These are phyloP conservation scores for Rhytidhysteron rufulum DNA, from an alignment of 2,329 filamentous ascomycete genomes.

Conservation along the genomic window DNA sequence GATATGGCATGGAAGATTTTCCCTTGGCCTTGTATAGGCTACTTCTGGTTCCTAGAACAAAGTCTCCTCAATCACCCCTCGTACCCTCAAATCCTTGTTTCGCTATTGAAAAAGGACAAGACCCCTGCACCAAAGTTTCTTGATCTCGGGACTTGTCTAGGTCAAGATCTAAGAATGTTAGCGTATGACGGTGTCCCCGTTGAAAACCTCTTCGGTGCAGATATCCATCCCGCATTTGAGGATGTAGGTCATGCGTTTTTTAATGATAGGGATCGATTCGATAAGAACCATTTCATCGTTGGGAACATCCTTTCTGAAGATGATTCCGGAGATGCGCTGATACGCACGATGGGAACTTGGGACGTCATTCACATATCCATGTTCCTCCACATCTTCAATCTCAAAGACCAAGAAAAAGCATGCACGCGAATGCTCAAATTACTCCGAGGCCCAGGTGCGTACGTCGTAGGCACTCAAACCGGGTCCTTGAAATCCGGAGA, in stretches of 20 bases:
- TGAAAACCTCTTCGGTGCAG: constrained; percentile 4
- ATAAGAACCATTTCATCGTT: constrained; percentile 2
- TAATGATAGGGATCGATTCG: constrained; percentile 6
- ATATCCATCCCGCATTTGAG: constrained; percentile 11
- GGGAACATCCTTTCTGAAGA: constrained; percentile 5
- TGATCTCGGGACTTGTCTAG: constrained; percentile 6
- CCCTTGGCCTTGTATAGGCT: constrained; percentile 39
- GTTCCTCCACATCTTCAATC: constrained; percentile 2
- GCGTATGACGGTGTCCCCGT: constrained; percentile 4
- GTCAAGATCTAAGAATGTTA: constrained; percentile 4
- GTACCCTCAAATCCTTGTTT: constrained; percentile 24
- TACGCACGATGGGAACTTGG: constrained; percentile 1
- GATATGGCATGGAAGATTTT: constrained; percentile 36
- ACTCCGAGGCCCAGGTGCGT: background rate
- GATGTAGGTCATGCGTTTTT: constrained; percentile 7
- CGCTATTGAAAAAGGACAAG: background rate
- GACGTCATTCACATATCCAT: constrained; percentile 4
- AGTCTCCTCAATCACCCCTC: constrained; percentile 26
- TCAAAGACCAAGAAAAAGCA: background rate
- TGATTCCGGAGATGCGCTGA: constrained; percentile 1
- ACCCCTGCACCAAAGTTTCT: constrained; percentile 14
- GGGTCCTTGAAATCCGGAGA: constrained; percentile 1
- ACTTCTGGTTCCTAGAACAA: constrained; percentile 39
- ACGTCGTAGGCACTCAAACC: constrained; percentile 5
- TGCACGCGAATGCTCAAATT: constrained; percentile 1